Conservation (phyloP, 352 stramenopile species). For the Pythium folliculosum region DNA sequence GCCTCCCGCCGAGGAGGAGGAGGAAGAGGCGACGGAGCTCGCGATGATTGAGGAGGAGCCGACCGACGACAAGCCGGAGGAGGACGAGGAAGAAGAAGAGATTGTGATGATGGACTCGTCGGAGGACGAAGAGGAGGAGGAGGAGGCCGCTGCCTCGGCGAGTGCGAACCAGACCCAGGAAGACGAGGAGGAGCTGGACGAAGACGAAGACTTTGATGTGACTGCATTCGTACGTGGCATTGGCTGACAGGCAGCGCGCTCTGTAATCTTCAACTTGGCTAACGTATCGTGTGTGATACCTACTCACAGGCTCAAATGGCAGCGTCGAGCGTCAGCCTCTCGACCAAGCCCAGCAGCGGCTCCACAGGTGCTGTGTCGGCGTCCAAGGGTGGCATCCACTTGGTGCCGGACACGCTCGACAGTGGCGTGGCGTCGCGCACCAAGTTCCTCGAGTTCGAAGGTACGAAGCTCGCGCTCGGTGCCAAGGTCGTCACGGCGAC, state of each 20-base stretch:
- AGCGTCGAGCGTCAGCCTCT: constrained; percentile 27
- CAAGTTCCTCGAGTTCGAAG: constrained; percentile 52
- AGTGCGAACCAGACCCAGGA: constrained; percentile 12
- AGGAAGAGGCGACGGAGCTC: background rate
- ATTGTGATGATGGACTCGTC: constrained; percentile 49
- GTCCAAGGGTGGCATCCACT: constrained; percentile 1
- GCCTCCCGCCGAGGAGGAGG: background rate
- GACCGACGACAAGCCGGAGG: too few species aligned
- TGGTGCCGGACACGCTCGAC: constrained; percentile 45
- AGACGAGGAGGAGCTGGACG: constrained; percentile 20
- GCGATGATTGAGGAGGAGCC: constrained; percentile 2
- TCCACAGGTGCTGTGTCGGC: background rate
- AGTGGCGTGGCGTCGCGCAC: constrained; percentile 60
- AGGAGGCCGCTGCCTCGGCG: background rate
- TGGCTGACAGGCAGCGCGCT: too few species aligned
- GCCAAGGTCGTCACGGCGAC: constrained; percentile 45
- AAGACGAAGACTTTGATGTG: constrained; percentile 45
- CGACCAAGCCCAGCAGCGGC: background rate
- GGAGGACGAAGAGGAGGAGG: constrained; percentile 38
- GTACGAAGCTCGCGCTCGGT: constrained; percentile 35
- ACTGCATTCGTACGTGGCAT: constrained; percentile 49
- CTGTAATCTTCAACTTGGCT: too few species aligned
- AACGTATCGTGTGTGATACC: background rate
- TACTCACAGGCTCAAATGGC: constrained; percentile 30
- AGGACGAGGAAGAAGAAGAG: constrained; percentile 45